These are phyloP conservation scores for Suillus luteus DNA, from an alignment of 768 basidiomycete genomes.

Conservation along the genomic window DNA sequence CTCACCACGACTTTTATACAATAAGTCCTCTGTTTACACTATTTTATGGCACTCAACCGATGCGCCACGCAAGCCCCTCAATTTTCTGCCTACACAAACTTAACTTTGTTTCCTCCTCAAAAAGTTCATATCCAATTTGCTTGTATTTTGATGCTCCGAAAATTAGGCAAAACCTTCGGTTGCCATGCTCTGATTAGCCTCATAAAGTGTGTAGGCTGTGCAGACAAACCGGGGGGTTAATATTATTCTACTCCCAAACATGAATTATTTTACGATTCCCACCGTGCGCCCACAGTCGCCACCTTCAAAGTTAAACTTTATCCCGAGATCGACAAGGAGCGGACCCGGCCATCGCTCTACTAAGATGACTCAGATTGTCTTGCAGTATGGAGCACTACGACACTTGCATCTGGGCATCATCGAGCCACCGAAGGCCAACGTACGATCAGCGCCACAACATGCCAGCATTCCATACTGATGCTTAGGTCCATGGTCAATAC, in stretches of 20 bases:
- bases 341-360: background rate
- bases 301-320: slow-evolving; percentile 7
- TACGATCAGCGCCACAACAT: background rate
- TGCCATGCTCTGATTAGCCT: background rate
- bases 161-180: background rate
- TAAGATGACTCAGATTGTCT: background rate
- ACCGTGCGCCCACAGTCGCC: background rate
- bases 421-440: background rate
- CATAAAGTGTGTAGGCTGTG: background rate
- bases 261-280: slow-evolving; percentile 2
- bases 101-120: slow-evolving; percentile 10
- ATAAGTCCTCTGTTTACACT: background rate
- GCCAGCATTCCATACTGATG: background rate
- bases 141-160: slow-evolving; percentile 6
- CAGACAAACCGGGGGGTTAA: background rate
- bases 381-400: background rate
- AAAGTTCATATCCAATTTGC: slow-evolving; percentile 7
- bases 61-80: background rate
- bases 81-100: slow-evolving; percentile 1
- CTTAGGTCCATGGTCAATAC: background rate
- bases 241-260: background rate
- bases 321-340: background rate
- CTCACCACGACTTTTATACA: background rate
- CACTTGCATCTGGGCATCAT: background rate
- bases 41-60: background rate